Conservation (phyloP, 2,329 filamentous ascomycete species). For the Ceratocystis papillata region DNA sequence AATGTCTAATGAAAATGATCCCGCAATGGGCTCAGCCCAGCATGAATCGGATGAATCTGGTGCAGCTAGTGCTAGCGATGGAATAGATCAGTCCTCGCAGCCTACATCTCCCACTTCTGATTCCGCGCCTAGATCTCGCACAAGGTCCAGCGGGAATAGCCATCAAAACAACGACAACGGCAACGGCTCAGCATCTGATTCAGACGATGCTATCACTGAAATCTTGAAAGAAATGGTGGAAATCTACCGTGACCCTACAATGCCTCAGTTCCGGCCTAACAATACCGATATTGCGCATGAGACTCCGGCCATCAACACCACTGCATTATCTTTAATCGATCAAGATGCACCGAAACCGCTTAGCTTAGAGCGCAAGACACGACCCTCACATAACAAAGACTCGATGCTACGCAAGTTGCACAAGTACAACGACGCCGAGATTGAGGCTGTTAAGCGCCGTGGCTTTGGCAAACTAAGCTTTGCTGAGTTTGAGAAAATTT, state of each 20-base stretch:
- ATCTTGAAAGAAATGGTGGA: not conserved
- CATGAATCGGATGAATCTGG: not conserved
- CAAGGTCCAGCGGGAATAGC: not conserved
- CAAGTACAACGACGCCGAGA: slow-evolving; percentile 52
- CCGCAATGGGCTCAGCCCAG: not conserved
- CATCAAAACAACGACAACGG: not conserved
- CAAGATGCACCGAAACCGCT: not conserved
- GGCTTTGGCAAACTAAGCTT: slow-evolving; percentile 70
- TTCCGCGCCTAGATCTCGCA: not conserved
- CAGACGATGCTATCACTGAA: slow-evolving; percentile 6
- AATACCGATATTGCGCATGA: slow-evolving; percentile 27
- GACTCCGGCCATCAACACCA: slow-evolving; percentile 14
- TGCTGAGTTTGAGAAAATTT: slow-evolving; percentile 66
- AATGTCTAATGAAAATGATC: not conserved
- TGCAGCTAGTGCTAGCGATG: not conserved
- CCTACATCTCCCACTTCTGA: not conserved
- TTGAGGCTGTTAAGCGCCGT: slow-evolving; percentile 58
- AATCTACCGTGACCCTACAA: slow-evolving; percentile 46
- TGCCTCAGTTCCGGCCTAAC: slow-evolving; percentile 60
- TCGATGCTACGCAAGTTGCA: slow-evolving; percentile 40
- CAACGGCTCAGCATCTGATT: not conserved
- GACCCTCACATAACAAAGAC: slow-evolving; percentile 12
- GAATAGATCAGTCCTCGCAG: not conserved
- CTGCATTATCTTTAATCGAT: not conserved
- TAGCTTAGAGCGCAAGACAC: not conserved